Conservation (phyloP, 1,139 yeast genomes). For the Yamadazyma diospyri region DNA sequence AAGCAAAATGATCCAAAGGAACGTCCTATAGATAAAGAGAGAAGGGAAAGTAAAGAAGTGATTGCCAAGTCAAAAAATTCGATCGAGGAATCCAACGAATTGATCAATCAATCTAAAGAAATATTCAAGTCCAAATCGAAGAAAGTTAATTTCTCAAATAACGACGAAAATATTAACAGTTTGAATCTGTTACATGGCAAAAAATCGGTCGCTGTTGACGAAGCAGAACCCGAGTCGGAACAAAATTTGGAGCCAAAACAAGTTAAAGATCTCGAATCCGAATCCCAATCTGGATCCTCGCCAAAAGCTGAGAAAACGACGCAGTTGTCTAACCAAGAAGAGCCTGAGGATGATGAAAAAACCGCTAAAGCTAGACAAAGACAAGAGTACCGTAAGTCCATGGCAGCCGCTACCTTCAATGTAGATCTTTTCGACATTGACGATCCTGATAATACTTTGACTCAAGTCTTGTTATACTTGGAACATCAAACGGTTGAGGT, state of each 20-base stretch:
- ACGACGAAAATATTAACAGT: conserved; percentile 3
- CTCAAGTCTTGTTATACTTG: conserved; percentile 77
- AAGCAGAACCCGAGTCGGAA: neutral
- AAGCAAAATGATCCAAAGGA: conserved; percentile 2
- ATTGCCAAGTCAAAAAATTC: conserved; percentile 3
- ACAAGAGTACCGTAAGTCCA: conserved; percentile 47
- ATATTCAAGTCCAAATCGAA: conserved; percentile 3
- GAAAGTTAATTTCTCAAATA: conserved; percentile 5
- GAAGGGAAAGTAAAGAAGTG: conserved; percentile 4
- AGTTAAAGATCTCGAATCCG: too few relatives aligned
- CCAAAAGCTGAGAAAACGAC: neutral
- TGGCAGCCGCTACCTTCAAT: conserved; percentile 59
- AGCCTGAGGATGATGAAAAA: conserved; percentile 21
- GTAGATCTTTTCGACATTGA: conserved; percentile 72
- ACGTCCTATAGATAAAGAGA: conserved; percentile 1
- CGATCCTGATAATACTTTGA: conserved; percentile 83
- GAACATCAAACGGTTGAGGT: conserved; percentile 95
- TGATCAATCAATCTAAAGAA: conserved; percentile 1
- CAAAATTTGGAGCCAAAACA: neutral
- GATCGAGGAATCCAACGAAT: conserved; percentile 1
- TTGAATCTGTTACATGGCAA: conserved; percentile 1
- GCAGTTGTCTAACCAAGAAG: conserved; percentile 5
- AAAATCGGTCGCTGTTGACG: neutral
- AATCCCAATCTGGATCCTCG: too few relatives aligned
- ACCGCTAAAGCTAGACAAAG: conserved; percentile 39